These are phyloP conservation scores for Inga oerstediana DNA, from an alignment of 306 rosid genomes.

Conservation along the genomic window DNA sequence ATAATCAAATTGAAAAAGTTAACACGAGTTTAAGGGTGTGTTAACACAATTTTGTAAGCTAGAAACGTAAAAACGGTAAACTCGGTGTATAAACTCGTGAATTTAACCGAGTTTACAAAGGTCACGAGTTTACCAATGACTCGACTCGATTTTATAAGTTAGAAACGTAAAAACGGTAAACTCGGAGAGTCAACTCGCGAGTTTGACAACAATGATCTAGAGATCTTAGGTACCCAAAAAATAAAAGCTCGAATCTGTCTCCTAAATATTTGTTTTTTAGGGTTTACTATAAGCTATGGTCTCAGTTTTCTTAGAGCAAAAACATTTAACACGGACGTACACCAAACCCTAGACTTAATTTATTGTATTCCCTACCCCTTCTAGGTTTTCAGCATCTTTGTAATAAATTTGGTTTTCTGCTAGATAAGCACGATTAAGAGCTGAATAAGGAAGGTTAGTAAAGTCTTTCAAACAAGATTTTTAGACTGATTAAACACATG, in stretches of 20 bases:
- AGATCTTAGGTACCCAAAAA: constrained; percentile 22
- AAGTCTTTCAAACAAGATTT: not conserved
- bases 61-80: no score
- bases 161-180: no score
- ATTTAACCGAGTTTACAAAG: no score
- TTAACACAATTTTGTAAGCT: no score
- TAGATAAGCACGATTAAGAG: not conserved
- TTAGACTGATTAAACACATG: no score
- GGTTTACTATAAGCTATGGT: constrained; percentile 34
- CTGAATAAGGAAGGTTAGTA: not conserved
- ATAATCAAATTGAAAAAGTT: no score
- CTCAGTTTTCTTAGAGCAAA: not conserved
- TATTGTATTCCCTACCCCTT: not conserved
- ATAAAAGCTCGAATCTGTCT: constrained; percentile 7
- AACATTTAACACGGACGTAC: not conserved
- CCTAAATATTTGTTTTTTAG: constrained; percentile 27
- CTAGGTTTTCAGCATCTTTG: not conserved
- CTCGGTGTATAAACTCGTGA: no score
- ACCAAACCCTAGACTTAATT: not conserved
- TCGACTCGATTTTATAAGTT: no score
- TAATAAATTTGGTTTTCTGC: not conserved
- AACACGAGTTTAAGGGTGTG: no score
- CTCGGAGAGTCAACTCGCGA: no score
- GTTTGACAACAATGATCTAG: no score
- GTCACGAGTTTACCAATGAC: no score